Evolutionary conservation across 2,329 filamentous ascomycete genomes (phyloP), one percentile per base, ranked within the genome.

Genomic region (Davidsoniella neocaledoniae): DNA sequence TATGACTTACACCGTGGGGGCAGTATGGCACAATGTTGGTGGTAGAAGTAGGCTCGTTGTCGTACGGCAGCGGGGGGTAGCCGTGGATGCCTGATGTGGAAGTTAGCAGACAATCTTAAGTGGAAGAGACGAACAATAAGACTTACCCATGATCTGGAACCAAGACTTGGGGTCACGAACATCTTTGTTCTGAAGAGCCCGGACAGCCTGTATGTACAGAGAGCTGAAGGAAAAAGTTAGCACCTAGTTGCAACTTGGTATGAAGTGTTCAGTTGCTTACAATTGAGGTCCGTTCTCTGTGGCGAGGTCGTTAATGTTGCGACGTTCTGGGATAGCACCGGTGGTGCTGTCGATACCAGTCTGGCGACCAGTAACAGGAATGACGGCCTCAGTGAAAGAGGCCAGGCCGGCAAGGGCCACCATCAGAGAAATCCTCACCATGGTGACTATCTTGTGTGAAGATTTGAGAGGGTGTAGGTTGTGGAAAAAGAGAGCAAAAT

Each of bases 81-180:
- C 66, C 66, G 54, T 68, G 66, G 39, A 68, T 66, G 26, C 64
- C 64, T 65, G 21, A 1, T 8, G 26, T 26, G 19, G 9, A 5
- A n/a, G 46, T 43, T 21, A 26, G 39, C 37, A 16, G 47, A 23
- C 17, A 25, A 47, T 5, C 14, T n/a, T 9, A 2, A 12, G 12
- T 19, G 39, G 12, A 51, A n/a, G 10, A 2, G 8, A 39, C n/a
- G 10, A 36, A 16, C 9, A 23, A 10, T 21, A 14, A 43, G 17
- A 17, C 59, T 53, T 61, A 70, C 72, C 72, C 45, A 62, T 59
- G 51, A 76, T 59, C 49, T 71, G 66, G 55, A 72, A 76, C 57
- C 68, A 75, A 1, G 72, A 76, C 50, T 63, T 54, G 43, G 63
- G 62, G 37, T 74, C 64, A 4, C 60, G 57, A 48, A 68, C 60